Percentiles rank a stretch among this genome's conserved stretches.
Conservation (phyloP, 129 eudicot species). For the Lactuca saligna region DNA sequence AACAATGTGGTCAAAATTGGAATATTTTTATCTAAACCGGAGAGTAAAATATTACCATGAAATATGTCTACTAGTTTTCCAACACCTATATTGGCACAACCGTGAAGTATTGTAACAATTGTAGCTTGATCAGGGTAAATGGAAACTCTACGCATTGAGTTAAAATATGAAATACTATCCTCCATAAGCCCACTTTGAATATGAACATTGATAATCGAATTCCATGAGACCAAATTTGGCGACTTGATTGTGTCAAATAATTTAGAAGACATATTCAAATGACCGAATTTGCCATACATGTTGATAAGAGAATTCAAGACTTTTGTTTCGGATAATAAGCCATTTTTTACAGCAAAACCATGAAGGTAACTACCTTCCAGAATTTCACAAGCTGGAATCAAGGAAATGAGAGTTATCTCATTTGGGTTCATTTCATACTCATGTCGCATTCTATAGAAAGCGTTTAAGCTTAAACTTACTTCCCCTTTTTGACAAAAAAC, state of each 20-base stretch:
- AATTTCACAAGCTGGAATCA: slow-evolving; percentile 39
- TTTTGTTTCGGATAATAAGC: slow-evolving; percentile 37
- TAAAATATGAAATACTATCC: slow-evolving; percentile 30
- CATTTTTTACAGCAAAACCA: slow-evolving; percentile 41
- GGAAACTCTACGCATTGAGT: slow-evolving; percentile 36
- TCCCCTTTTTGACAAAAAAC: slow-evolving; percentile 34
- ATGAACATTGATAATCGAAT: slow-evolving; percentile 41
- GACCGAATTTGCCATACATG: slow-evolving; percentile 52
- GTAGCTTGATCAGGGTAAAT: slow-evolving; percentile 52
- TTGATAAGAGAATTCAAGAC: slow-evolving; percentile 42
- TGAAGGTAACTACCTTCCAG: slow-evolving; percentile 43
- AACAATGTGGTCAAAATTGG: slow-evolving; percentile 33
- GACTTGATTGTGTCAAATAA: slow-evolving; percentile 33
- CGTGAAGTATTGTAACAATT: slow-evolving; percentile 42
- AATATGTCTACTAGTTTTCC: slow-evolving; percentile 36
- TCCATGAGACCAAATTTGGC: slow-evolving; percentile 54
- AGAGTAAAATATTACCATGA: slow-evolving; percentile 39
- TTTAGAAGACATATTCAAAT: slow-evolving; percentile 10
- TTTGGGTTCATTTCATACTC: slow-evolving; percentile 41
- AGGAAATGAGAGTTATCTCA: slow-evolving; percentile 46
- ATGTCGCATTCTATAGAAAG: slow-evolving; percentile 34
- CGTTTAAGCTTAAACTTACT: slow-evolving; percentile 32
- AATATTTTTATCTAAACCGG: slow-evolving; percentile 34
- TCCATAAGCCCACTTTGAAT: slow-evolving; percentile 27
- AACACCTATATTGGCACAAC: slow-evolving; percentile 39